Evolutionary conservation across 192 early-diverging fungal species (phyloP).

Genomic region (Linnemannia zychae): DNA sequence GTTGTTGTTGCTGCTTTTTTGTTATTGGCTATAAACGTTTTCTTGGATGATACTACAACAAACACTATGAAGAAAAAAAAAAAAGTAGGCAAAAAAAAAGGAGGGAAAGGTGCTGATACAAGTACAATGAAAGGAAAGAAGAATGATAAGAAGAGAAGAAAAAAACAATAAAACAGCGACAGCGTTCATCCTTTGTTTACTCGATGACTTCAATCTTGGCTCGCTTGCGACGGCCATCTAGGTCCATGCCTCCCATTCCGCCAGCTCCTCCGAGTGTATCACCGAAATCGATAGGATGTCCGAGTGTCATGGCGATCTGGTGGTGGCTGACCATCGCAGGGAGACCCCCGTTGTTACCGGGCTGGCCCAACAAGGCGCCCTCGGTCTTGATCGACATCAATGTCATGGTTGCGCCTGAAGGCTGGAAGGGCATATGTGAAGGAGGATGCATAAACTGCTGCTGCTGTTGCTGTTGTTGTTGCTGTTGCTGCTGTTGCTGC

Average conservation of each 20-base stretch:
- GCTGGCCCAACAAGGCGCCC: conserved; percentile 16
- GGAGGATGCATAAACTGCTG: conserved; percentile 10
- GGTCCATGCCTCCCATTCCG: background rate
- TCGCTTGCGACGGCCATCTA: conserved; percentile 26
- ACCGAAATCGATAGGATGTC: conserved; percentile 24
- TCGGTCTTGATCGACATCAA: conserved; percentile 43
- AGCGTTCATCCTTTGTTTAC: background rate
- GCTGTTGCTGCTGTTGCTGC: conserved; percentile 8
- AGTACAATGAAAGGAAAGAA: conserved; percentile 8
- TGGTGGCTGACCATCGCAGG: background rate
- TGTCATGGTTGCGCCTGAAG: conserved; percentile 42
- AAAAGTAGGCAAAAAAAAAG: conserved; percentile 20
- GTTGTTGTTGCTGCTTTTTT: background rate
- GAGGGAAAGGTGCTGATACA: background rate
- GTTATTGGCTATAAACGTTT: background rate
- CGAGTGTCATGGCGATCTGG: conserved; percentile 2
- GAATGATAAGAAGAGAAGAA: background rate
- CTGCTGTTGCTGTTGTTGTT: conserved; percentile 1
- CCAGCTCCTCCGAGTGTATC: conserved; percentile 24
- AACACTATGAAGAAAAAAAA: conserved; percentile 22
- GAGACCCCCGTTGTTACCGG: background rate
- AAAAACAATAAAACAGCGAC: background rate
- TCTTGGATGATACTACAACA: conserved; percentile 14
- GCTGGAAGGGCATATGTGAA: conserved; percentile 27
- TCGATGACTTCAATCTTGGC: conserved; percentile 54